Base-by-base conservation (phyloP, 768 basidiomycete species). In the Trametes cubensis region DNA sequence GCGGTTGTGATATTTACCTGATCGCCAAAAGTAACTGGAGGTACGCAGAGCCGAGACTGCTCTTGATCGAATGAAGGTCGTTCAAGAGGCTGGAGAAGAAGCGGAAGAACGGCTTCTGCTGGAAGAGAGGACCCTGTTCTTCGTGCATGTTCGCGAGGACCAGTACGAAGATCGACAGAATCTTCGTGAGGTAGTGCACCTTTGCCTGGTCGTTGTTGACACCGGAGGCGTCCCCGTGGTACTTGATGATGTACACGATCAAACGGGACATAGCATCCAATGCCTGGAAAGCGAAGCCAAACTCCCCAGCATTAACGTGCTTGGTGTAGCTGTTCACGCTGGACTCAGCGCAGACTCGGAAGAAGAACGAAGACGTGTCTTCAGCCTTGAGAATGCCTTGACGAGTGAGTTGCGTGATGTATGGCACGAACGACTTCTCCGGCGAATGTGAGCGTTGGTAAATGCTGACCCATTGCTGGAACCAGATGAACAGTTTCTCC, bases 201-300 rank as follows among this genome's bases (percentile, higher is more conserved):
- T 97, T 97, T 18, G 95, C 94, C 68, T 94, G 90, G 68, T 96
- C 95, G 69, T 93, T 94, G 75, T 95, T 92, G 61, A 92, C 82
- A 11, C 92, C 94, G 14, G 90, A 87, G 26, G 95, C 92, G 77
- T 99, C 97, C 13, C 95, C 97, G 67, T 98, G 96, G 74, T 98
- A 98, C 79, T 98, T 98, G 85, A 98, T 95, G 77, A 99, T 95
- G 75, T 97, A 94, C 39, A 94, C 91, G 66, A 99, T 93, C 63
- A 99, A 81, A 65, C 94, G 86, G 40, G 96, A 94, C 81, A 98
- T 87, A 1, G 97, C 95, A 74, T 99, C 97, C 69, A 98, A 80
- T 17, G 94, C 91, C 72, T 93, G 94, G 80, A 95, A 98, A 23
- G 92, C 86, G 59, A 85, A 84, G 39, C 85, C 84, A 63, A 82